These are phyloP conservation scores for Amauroascus verrucosus DNA, from an alignment of 2,329 filamentous ascomycete species.

Conservation along the genomic window DNA sequence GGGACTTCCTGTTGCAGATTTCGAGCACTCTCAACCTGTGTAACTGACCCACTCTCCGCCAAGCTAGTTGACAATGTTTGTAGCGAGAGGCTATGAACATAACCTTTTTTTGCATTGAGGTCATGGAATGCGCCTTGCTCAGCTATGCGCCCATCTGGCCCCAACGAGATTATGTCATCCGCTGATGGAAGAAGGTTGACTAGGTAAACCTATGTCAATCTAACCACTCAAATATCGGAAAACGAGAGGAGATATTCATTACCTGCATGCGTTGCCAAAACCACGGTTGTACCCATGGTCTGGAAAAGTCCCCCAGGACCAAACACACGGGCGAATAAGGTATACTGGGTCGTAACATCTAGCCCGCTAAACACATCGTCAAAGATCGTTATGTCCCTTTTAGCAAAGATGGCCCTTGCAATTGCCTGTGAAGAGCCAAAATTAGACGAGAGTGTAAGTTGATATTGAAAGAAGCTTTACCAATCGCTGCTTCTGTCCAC, in stretches of 20 bases:
- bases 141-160: neutral
- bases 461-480: constrained; percentile 10
- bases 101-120: neutral
- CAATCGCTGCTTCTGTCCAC: constrained; percentile 22
- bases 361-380: constrained; percentile 42
- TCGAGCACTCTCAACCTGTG: neutral
- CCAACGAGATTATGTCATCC: constrained; percentile 4
- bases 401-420: constrained; percentile 34
- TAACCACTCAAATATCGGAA: neutral
- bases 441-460: too few species aligned
- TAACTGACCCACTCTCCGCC: neutral
- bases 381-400: constrained; percentile 33
- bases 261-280: constrained; percentile 37
- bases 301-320: constrained; percentile 34
- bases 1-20: neutral
- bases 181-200: neutral
- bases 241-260: neutral
- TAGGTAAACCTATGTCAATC: neutral
- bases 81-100: neutral
- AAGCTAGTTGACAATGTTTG: neutral
- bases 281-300: constrained; percentile 29
- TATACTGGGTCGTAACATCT: constrained; percentile 36
- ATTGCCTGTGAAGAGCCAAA: constrained; percentile 18
- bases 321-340: constrained; percentile 37
- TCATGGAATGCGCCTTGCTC: neutral